Evolutionary conservation across 257 asterid species (phyloP).

Genomic region (Mentha longifolia): DNA sequence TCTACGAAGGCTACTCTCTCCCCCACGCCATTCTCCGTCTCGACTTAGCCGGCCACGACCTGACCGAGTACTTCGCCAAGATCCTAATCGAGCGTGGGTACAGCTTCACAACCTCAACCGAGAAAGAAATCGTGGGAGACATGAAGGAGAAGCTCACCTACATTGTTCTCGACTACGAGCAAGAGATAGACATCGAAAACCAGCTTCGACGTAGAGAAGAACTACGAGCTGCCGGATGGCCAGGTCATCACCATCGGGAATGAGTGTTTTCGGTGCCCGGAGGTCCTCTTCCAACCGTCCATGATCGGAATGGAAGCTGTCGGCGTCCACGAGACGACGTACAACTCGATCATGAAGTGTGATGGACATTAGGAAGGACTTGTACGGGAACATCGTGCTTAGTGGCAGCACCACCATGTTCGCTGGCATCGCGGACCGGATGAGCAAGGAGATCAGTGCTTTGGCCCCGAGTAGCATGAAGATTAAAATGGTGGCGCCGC

Average conservation of each 20-base stretch:
- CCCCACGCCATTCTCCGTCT: slow-evolving; percentile 44
- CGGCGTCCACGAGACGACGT: slow-evolving; percentile 54
- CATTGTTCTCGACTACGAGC: slow-evolving; percentile 53
- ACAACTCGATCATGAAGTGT: slow-evolving; percentile 55
- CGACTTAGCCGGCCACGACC: slow-evolving; percentile 49
- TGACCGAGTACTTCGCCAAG: slow-evolving; percentile 45
- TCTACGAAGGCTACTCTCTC: slow-evolving; percentile 42
- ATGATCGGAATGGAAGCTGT: slow-evolving; percentile 61
- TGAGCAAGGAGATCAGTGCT: slow-evolving; percentile 47
- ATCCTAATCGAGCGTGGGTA: slow-evolving; percentile 53
- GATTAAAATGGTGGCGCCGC: slow-evolving; percentile 47
- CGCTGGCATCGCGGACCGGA: slow-evolving; percentile 51
- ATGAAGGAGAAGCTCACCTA: slow-evolving; percentile 53
- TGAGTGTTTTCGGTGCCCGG: slow-evolving; percentile 54
- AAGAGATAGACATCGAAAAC: slow-evolving; percentile 43
- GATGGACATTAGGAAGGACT: slow-evolving; percentile 53
- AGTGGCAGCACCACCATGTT: slow-evolving; percentile 58
- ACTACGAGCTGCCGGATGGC: slow-evolving; percentile 52
- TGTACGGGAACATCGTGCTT: slow-evolving; percentile 51
- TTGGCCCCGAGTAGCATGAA: slow-evolving; percentile 47
- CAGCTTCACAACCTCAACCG: slow-evolving; percentile 46
- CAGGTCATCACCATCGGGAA: slow-evolving; percentile 54
- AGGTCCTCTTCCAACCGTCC: slow-evolving; percentile 55
- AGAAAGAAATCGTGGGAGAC: slow-evolving; percentile 58
- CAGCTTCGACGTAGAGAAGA: slow-evolving; percentile 50